Base-by-base conservation (phyloP, 805 yeast species). In the Wickerhamomyces queroliae region DNA sequence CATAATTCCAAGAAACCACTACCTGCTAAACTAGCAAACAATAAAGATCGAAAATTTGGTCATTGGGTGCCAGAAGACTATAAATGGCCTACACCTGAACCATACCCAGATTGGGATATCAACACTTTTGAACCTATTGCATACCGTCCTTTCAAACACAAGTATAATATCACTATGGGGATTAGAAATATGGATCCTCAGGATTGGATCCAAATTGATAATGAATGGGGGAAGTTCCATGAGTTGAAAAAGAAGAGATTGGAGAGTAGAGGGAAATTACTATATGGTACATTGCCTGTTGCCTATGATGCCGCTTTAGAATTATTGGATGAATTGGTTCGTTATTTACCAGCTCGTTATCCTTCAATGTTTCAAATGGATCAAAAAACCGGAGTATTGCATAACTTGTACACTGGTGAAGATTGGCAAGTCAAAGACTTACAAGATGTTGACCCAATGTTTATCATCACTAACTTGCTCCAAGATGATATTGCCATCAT, bases 401-500 rank as follows among this genome's bases (percentile, higher is more conserved):
- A 69, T 46, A 79, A 75, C 50, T 38, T 75, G 27, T 63, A 63
- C 24, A 78, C 83, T 1, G 74, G 76, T 9, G 87, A 80, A 55
- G 53, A 51, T 9, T 74, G 70, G 45, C 52, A 60, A 31, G 41
- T 45, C 24, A 33, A 44, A 10, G 44, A 61, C 25, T 61, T 56
- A 44, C 59, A 54, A 21, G 69, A 65, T 40, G n/a, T n/a, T n/a
- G 84, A 80, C 52, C 86, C 86, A 24, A 69, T 73, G 71, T 58
- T 68, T 33, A 74, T 78, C 55, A 76, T 78, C 7, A 72, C 82
- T 1, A 66, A 69, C 48, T 62, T 79, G 58, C 58, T 73, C 12
- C 87, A 80, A 56, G 87, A 80, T 56, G 87, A 80, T 54, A 58
- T 80, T 37, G 87, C 86, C 5, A 65, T 81, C 18, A 75, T 80